phyloP scores from a whole-genome alignment of 2,329 filamentous ascomycete species.

The Blastomyces gilchristii region DNA sequence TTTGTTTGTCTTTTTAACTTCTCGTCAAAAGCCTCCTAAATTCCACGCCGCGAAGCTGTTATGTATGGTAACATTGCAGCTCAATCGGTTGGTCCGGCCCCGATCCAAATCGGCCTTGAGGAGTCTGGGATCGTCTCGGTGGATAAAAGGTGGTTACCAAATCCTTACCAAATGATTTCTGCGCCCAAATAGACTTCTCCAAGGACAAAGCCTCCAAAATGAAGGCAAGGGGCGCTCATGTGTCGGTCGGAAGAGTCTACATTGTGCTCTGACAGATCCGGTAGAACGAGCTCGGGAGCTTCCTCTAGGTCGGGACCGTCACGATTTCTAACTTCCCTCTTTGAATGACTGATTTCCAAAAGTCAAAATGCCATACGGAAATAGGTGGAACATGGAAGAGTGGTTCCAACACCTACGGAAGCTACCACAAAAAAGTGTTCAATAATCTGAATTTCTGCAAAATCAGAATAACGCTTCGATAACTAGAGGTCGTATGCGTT shows the following conservation, averaged over 20 bases:
- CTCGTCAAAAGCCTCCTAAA: neutral
- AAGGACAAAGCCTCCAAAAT: no score
- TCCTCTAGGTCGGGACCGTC: no score
- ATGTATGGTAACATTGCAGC: neutral
- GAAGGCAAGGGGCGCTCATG: neutral
- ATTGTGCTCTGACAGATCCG: neutral
- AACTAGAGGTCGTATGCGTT: no score
- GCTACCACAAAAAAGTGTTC: no score
- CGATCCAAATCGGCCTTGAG: neutral
- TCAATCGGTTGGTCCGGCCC: neutral
- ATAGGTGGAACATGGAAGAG: no score
- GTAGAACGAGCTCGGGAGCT: neutral
- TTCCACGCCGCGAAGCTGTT: neutral
- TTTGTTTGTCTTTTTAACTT: neutral
- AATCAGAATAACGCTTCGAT: no score
- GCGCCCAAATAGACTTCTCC: neutral
- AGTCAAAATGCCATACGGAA: no score
- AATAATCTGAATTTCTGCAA: no score
- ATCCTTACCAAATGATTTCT: neutral
- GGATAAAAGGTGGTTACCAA: neutral
- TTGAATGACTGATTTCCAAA: no score
- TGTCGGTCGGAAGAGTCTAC: neutral
- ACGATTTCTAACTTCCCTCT: no score
- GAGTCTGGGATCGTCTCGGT: neutral
- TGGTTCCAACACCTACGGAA: no score